Evolutionary conservation across 208 protist genomes (phyloP).

Genomic region (Spongospora subterranea): DNA sequence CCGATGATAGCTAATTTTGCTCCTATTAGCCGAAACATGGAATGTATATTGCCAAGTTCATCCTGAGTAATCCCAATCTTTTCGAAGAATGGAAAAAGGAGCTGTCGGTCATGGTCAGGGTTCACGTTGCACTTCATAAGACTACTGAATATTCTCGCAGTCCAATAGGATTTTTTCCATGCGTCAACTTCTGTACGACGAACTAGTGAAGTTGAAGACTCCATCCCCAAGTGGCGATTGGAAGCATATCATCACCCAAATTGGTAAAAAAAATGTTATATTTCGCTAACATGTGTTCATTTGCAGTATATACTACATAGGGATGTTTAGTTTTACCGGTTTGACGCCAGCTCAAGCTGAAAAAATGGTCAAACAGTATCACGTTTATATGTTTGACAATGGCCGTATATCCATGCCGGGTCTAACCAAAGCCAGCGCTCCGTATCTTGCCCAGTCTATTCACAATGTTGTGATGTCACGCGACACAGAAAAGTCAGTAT

Average conservation of each 20-base stretch:
- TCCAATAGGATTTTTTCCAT: neutral
- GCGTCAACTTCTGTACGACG: conserved; percentile 31
- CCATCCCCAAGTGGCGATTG: conserved; percentile 40
- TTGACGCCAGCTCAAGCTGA: conserved; percentile 18
- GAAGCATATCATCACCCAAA: conserved; percentile 45
- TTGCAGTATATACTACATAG: neutral
- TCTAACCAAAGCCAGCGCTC: neutral
- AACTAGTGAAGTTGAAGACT: conserved; percentile 21
- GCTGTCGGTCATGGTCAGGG: neutral
- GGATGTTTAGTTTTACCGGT: conserved; percentile 48
- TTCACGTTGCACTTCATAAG: neutral
- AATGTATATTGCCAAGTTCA: neutral
- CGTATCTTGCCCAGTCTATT: neutral
- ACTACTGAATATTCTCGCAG: neutral
- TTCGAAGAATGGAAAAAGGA: conserved; percentile 11
- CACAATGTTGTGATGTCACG: neutral
- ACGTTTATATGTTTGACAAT: conserved; percentile 47
- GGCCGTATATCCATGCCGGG: conserved; percentile 19
- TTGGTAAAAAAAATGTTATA: too few species aligned
- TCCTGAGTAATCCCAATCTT: neutral
- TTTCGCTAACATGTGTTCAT: neutral
- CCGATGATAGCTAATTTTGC: neutral
- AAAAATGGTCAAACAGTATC: neutral
- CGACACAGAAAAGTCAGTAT: too few species aligned
- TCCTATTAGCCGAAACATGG: neutral